Percentiles rank a stretch among this genome's conserved stretches.
phyloP scores from a whole-genome alignment of 352 stramenopile genomes.

The Pythium phragmiticola region DNA sequence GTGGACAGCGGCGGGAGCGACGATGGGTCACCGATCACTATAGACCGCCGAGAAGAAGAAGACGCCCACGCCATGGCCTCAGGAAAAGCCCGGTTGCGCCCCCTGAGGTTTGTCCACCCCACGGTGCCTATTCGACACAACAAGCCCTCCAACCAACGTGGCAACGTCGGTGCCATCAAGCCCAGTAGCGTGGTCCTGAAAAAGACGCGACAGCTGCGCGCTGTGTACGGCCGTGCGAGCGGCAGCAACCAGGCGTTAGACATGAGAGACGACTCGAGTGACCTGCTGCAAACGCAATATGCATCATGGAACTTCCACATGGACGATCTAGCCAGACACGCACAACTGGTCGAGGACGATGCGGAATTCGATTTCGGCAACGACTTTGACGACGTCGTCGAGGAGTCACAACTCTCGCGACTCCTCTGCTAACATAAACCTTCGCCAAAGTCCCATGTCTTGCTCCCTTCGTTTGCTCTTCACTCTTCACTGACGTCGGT shows the following conservation, averaged over 20 bases:
- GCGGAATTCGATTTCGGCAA: conserved; percentile 66
- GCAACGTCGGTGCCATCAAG: conserved; percentile 4
- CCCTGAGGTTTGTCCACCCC: not conserved
- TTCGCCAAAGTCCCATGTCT: not conserved
- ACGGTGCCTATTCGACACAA: not conserved
- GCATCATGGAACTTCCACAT: conserved; percentile 26
- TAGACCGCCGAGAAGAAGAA: conserved; percentile 4
- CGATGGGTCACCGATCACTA: not conserved
- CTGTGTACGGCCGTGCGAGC: conserved; percentile 5
- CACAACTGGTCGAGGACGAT: conserved; percentile 33
- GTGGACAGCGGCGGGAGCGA: conserved; percentile 5
- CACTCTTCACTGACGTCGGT: conserved; percentile 33
- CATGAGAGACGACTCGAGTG: conserved; percentile 1
- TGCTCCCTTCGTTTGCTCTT: not conserved
- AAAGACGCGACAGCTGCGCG: conserved; percentile 21
- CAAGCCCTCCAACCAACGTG: conserved; percentile 7
- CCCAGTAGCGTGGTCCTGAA: conserved; percentile 3
- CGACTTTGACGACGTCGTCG: conserved; percentile 82
- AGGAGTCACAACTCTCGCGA: conserved; percentile 55
- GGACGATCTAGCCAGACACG: conserved; percentile 25
- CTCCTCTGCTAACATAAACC: conserved; percentile 43
- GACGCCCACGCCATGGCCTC: not conserved
- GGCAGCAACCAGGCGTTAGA: conserved; percentile 1
- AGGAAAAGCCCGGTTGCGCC: not conserved
- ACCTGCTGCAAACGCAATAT: conserved; percentile 22